Base-by-base conservation (phyloP, 148 eudicot genomes). In the Talinum fruticosum region DNA sequence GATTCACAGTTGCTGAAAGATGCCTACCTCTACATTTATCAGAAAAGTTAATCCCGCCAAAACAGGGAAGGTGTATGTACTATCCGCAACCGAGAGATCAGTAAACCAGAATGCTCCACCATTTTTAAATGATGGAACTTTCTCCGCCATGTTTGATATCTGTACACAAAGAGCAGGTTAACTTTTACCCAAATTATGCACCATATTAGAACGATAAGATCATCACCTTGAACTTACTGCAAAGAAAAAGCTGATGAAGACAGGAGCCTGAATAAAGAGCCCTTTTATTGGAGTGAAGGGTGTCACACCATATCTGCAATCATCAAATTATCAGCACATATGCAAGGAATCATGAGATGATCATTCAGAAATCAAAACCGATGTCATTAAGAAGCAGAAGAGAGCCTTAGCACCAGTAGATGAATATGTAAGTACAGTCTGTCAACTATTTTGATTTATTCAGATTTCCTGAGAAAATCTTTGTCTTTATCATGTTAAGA, bases 81-180 rank as follows among this genome's bases (percentile, higher is more conserved):
- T 69, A 87, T 96, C 99, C 30, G 97, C 95, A 87, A 87, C 84
- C 1, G 98, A 86, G 80, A 96, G 87, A 88, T 96, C 99, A 7
- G 87, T 86, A 83, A 96, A 96, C 99, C 99, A 96, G 53, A 79
- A 91, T 18, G 86, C 89, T 79, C 99, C 99, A 59, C 98, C 99
- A 49, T 78, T 73, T 87, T 93, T 87, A 54, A 93, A 91, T 8
- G 99, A 96, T 21, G 97, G 98, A 72, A 96, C 99, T 73, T 93
- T 93, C 62, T 93, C 98, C 23, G 87, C 95, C 99, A 96, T 91
- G 88, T 96, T 96, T 23, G 78, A 73, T 74, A 96, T 88, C 99
- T 96, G 85, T 72, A 90, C 13, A 59, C 38, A 79, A 32, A 38
- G 24, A 32, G 32, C 19, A 33, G 19, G 59, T 79, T 7, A 79